Evolutionary conservation across 768 basidiomycete genomes (phyloP).

Genomic region (Amanita muscaria): DNA sequence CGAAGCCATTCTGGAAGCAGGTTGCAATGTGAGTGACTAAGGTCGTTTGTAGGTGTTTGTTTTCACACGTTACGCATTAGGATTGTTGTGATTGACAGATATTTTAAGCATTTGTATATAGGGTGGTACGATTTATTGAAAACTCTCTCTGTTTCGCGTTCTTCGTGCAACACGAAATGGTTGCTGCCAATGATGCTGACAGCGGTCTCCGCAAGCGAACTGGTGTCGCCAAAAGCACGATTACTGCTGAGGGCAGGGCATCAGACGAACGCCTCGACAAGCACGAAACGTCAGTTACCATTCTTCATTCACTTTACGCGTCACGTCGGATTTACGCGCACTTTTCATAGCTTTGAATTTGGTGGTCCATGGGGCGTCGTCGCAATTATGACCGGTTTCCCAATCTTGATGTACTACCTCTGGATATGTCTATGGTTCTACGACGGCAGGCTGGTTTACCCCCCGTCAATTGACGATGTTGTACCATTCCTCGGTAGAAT

Average conservation of each 20-base stretch:
- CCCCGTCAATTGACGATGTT: conserved; percentile 60
- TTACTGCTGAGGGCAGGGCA: conserved; percentile 67
- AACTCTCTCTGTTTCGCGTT: neutral
- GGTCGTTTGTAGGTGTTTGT: neutral
- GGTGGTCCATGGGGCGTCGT: conserved; percentile 88
- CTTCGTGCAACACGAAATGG: too few relatives aligned
- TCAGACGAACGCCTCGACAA: conserved; percentile 66
- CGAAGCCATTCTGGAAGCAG: conserved; percentile 57
- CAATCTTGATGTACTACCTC: conserved; percentile 94
- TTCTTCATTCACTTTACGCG: neutral
- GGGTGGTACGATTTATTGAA: neutral
- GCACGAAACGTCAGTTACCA: conserved; percentile 43
- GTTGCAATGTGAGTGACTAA: too few relatives aligned
- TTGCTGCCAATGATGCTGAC: neutral
- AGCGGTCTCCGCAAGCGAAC: conserved; percentile 11
- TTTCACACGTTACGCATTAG: too few relatives aligned
- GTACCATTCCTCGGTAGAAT: conserved; percentile 71
- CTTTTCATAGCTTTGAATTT: conserved; percentile 76
- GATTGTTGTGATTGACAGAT: too few relatives aligned
- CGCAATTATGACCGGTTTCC: conserved; percentile 93
- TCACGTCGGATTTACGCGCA: conserved; percentile 9
- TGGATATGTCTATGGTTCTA: conserved; percentile 98
- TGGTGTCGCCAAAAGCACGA: conserved; percentile 23
- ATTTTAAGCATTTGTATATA: neutral
- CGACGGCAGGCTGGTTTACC: conserved; percentile 72